Base-by-base conservation (phyloP, 208 protist genomes). In the Crithidia mellificae region DNA sequence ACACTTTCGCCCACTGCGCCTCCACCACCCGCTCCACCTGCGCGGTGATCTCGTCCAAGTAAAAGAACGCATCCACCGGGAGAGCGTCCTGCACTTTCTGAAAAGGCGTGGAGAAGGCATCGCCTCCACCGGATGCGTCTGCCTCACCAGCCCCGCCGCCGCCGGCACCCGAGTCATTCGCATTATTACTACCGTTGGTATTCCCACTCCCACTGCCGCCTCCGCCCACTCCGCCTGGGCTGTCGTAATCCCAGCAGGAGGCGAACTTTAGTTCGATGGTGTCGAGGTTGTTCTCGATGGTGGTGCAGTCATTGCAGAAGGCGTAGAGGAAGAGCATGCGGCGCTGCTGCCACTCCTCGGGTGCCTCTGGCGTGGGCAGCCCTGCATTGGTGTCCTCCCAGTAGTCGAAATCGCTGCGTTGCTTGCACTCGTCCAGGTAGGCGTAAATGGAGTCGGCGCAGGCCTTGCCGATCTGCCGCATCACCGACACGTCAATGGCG, bases 251-350 rank as follows among this genome's bases (percentile, higher is more conserved):
- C 88, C 91, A 96, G 63, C 80, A 91, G 34, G 78, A 84, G 32
- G 78, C 78, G 73, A 96, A 96, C 55, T 92, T 92, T 25, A 92
- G 66, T 65, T 96, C 91, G 47, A 96, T 81, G 17, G 85, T 83
- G 63, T 96, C 91, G 62, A 96, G 83, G 67, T 96, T 92, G 63
- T 74, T 84, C 61, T 96, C 87, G 36, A 96, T 91, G 0, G 82
- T 89, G 41, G 72, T 84, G 71, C 81, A 92, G 74, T 96, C 91
- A 64, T 96, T 96, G 67, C 79, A 87, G 50, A 94, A 92, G 44
- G 91, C 91, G 76, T 93, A 93, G 38, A 96, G 78, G 63, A 91
- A 85, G 7, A 80, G 73, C 58, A 93, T 75, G 51, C 91, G 91
- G 24, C 72, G 80, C 59, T 80, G 71, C 62, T 85, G 78, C 91